A percentile compares a stretch with the other conserved stretches of the same genome.
Evolutionary conservation across 768 basidiomycete genomes (phyloP).

Genomic region (Russula earlei): DNA sequence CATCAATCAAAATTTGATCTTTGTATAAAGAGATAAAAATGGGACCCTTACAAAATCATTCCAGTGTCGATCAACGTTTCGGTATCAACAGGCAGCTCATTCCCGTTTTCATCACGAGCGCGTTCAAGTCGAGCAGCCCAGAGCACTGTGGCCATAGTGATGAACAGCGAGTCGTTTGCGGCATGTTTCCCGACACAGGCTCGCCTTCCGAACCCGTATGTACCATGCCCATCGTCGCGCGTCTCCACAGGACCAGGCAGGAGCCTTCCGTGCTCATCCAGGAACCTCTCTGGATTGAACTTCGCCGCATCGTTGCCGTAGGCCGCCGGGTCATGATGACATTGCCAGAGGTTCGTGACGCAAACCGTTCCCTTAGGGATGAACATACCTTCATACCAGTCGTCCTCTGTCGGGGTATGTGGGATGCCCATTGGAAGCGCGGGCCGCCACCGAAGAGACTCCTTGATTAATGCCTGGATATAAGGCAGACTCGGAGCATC

Average conservation of each 20-base stretch:
- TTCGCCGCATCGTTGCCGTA: slow-evolving; percentile 13
- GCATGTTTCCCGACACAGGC: slow-evolving; percentile 17
- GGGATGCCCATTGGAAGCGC: not conserved
- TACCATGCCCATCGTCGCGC: slow-evolving; percentile 9
- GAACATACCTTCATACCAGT: slow-evolving; percentile 22
- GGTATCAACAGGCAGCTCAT: too few species aligned
- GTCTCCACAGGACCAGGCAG: slow-evolving; percentile 3
- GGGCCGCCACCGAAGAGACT: slow-evolving; percentile 2
- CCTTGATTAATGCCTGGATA: slow-evolving; percentile 3
- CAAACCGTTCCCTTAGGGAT: slow-evolving; percentile 31
- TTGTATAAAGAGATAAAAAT: too few species aligned
- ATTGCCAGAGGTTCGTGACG: slow-evolving; percentile 21
- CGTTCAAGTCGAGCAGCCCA: too few species aligned
- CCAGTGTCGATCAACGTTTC: too few species aligned
- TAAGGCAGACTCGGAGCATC: not conserved
- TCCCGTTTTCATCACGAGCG: too few species aligned
- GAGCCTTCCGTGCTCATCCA: slow-evolving; percentile 5
- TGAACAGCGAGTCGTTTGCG: slow-evolving; percentile 18
- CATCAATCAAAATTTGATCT: too few species aligned
- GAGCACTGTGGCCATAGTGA: slow-evolving; percentile 15
- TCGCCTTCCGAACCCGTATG: slow-evolving; percentile 15
- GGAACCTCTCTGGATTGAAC: slow-evolving; percentile 19
- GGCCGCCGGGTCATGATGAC: not conserved
- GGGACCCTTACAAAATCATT: too few species aligned
- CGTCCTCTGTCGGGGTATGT: slow-evolving; percentile 20